Percentiles rank a stretch among this genome's conserved stretches.
Evolutionary conservation across 2,329 filamentous ascomycete genomes (phyloP).

Genomic region (Zopfia rhizophila): DNA sequence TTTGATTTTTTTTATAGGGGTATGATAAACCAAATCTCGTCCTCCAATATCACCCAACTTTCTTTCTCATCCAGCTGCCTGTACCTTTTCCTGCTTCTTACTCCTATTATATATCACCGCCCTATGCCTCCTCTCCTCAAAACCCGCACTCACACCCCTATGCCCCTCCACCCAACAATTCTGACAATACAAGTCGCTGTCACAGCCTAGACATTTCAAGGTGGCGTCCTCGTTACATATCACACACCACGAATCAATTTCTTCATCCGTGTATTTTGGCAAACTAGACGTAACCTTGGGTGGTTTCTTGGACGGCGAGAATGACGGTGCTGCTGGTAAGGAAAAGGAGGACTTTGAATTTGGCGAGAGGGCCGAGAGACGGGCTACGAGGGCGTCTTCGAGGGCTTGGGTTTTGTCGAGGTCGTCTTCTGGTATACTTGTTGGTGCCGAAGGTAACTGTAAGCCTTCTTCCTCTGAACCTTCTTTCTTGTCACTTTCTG

Average conservation of each 20-base stretch:
- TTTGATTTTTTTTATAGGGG: no score
- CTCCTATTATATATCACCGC: slow-evolving; percentile 66
- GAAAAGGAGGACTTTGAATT: slow-evolving; percentile 49
- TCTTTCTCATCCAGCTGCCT: slow-evolving; percentile 17
- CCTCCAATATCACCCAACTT: slow-evolving; percentile 1
- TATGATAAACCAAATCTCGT: no score
- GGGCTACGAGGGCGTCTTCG: slow-evolving; percentile 58
- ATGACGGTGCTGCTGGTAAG: slow-evolving; percentile 60
- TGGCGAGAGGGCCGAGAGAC: slow-evolving; percentile 56
- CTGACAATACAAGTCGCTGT: slow-evolving; percentile 76
- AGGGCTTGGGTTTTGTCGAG: slow-evolving; percentile 43
- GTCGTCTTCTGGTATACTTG: slow-evolving; percentile 31
- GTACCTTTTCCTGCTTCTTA: slow-evolving; percentile 2
- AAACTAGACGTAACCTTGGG: slow-evolving; percentile 47
- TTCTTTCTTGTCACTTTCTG: slow-evolving; percentile 29
- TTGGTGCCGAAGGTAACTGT: slow-evolving; percentile 57
- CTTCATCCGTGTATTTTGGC: slow-evolving; percentile 70
- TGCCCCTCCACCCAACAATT: slow-evolving; percentile 87
- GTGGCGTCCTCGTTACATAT: slow-evolving; percentile 84
- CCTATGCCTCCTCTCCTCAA: slow-evolving; percentile 75
- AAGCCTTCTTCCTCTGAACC: slow-evolving; percentile 21
- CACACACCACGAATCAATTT: slow-evolving; percentile 80
- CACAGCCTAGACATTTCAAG: slow-evolving; percentile 77
- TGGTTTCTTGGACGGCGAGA: slow-evolving; percentile 52
- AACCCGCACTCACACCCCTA: slow-evolving; percentile 72